Evolutionary conservation across 306 rosid genomes (phyloP).

Genomic region (Sicyos edulis): DNA sequence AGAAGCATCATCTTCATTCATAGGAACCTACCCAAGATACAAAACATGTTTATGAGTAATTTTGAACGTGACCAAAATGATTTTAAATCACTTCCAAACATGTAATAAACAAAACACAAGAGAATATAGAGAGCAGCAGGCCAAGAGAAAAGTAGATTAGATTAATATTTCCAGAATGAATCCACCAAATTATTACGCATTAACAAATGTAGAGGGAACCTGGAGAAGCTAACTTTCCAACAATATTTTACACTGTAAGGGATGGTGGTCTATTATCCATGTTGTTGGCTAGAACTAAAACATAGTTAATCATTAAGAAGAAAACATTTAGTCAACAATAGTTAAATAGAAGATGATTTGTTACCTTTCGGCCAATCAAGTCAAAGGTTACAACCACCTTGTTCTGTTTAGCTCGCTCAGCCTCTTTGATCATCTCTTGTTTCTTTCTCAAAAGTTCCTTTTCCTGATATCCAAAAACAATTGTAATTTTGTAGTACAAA

Average conservation of each 20-base stretch:
- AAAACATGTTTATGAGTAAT: too few species aligned
- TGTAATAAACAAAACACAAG: too few species aligned
- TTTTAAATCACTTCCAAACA: too few species aligned
- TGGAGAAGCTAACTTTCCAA: constrained; percentile 1
- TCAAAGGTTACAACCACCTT: constrained; percentile 86
- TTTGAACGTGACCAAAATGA: too few species aligned
- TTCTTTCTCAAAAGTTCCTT: constrained; percentile 78
- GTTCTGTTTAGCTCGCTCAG: constrained; percentile 67
- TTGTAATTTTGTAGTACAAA: constrained; percentile 2
- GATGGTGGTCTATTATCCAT: neutral
- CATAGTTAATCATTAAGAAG: neutral
- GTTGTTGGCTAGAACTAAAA: neutral
- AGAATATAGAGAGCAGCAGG: too few species aligned
- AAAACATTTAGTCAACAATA: constrained; percentile 17
- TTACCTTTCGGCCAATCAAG: constrained; percentile 94
- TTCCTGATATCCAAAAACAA: constrained; percentile 41
- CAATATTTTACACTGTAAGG: neutral
- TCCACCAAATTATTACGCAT: neutral
- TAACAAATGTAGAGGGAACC: neutral
- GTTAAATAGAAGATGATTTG: constrained; percentile 16
- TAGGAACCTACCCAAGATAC: too few species aligned
- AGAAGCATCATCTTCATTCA: too few species aligned
- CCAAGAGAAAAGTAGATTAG: too few species aligned
- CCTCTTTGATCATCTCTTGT: constrained; percentile 84
- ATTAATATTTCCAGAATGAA: too few species aligned